These are phyloP conservation scores for Lichtheimia corymbifera DNA, from an alignment of 371 early-diverging fungal genomes.

Conservation along the genomic window DNA sequence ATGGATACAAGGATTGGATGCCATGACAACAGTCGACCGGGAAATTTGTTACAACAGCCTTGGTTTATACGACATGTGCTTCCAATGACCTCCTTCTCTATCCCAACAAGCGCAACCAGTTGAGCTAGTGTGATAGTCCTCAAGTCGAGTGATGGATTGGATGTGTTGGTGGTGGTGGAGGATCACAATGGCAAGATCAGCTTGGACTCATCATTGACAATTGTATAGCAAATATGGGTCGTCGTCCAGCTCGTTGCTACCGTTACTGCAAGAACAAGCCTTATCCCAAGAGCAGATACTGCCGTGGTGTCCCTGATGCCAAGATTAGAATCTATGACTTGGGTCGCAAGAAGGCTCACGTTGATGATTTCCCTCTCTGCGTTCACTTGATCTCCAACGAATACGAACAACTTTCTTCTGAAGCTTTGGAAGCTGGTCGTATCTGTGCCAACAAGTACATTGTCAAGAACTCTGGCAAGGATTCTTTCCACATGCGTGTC, in stretches of 20 bases:
- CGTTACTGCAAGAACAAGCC: slow-evolving; percentile 99
- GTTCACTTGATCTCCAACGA: slow-evolving; percentile 98
- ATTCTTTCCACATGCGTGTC: slow-evolving; percentile 99
- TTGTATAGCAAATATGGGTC: slow-evolving; percentile 77
- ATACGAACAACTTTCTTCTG: slow-evolving; percentile 98
- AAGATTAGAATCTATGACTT: slow-evolving; percentile 99
- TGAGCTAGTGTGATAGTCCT: too few species aligned
- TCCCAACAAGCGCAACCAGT: too few species aligned
- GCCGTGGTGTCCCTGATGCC: slow-evolving; percentile 99
- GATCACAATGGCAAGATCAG: not conserved
- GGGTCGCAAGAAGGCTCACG: slow-evolving; percentile 98
- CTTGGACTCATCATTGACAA: not conserved
- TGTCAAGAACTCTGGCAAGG: slow-evolving; percentile 98
- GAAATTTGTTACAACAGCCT: too few species aligned
- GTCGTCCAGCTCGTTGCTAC: slow-evolving; percentile 99
- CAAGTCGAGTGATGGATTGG: not conserved
- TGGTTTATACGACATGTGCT: too few species aligned
- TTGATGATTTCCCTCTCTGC: slow-evolving; percentile 98
- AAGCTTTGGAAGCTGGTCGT: slow-evolving; percentile 99
- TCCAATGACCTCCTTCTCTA: too few species aligned
- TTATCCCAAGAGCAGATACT: slow-evolving; percentile 99
- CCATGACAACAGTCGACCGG: too few species aligned
- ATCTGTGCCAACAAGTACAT: slow-evolving; percentile 99
- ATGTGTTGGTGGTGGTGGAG: not conserved
- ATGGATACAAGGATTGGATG: too few species aligned